Conservation (phyloP, 2,329 filamentous ascomycete genomes). For the Beauveria bassiana region DNA sequence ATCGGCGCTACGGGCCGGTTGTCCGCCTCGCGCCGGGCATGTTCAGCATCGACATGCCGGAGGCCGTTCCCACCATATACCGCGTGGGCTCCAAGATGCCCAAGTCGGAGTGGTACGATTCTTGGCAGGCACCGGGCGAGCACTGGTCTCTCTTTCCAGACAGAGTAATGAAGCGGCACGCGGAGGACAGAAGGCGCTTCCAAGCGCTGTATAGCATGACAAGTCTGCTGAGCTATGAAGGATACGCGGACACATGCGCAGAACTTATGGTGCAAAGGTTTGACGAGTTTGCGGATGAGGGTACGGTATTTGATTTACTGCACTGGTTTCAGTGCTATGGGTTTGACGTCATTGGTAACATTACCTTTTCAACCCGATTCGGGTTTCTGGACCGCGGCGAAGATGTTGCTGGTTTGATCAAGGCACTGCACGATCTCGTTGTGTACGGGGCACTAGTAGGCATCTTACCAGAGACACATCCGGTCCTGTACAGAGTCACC, state of each 20-base stretch:
- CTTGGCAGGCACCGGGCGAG: constrained; percentile 18
- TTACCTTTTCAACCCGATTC: constrained; percentile 31
- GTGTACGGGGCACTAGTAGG: constrained; percentile 20
- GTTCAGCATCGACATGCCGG: constrained; percentile 31
- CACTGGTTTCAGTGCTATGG: constrained; percentile 40
- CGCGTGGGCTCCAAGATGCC: constrained; percentile 26
- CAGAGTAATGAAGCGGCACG: constrained; percentile 28
- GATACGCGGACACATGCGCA: constrained; percentile 39
- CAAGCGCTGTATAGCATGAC: constrained; percentile 40
- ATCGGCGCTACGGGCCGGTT: constrained; percentile 31
- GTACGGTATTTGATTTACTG: constrained; percentile 23
- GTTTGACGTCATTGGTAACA: constrained; percentile 44
- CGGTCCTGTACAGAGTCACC: constrained; percentile 14
- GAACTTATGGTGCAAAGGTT: constrained; percentile 32
- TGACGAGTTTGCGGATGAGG: constrained; percentile 25
- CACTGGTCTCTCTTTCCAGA: constrained; percentile 25
- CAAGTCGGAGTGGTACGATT: constrained; percentile 21
- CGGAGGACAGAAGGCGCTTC: constrained; percentile 30
- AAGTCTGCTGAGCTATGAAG: constrained; percentile 39
- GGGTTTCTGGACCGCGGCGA: constrained; percentile 39
- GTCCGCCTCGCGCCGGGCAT: constrained; percentile 33
- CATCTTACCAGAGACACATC: constrained; percentile 15
- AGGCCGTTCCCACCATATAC: constrained; percentile 33
- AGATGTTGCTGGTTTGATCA: constrained; percentile 36
- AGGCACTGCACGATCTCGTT: constrained; percentile 17